phyloP scores from a whole-genome alignment of 257 asterid species.

The Nemophila menziesii region DNA sequence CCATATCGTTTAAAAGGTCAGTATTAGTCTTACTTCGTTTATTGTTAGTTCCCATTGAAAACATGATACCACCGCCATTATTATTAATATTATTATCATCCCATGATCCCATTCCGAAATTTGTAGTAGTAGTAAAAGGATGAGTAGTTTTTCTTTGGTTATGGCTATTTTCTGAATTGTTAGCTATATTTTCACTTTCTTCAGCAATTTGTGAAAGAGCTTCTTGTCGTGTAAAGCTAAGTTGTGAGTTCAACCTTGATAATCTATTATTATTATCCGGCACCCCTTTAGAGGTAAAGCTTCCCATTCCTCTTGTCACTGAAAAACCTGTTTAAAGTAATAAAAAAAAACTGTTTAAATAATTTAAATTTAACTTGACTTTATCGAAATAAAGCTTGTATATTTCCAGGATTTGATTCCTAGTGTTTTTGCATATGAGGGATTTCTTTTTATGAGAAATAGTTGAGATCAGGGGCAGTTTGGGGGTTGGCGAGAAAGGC shows the following conservation, averaged over 20 bases:
- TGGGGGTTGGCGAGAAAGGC: too few relatives aligned
- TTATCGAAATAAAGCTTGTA: too few relatives aligned
- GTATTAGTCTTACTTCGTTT: slow-evolving; percentile 24
- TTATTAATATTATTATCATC: slow-evolving; percentile 30
- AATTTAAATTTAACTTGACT: too few relatives aligned
- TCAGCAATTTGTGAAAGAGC: slow-evolving; percentile 54
- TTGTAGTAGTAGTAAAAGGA: slow-evolving; percentile 22
- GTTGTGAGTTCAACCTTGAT: slow-evolving; percentile 66
- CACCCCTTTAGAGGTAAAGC: slow-evolving; percentile 27
- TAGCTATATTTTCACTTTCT: slow-evolving; percentile 24
- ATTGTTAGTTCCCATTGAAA: slow-evolving; percentile 38
- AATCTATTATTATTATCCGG: slow-evolving; percentile 21
- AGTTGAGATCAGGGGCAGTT: too few relatives aligned
- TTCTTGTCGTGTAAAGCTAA: slow-evolving; percentile 50
- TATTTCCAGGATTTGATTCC: too few relatives aligned
- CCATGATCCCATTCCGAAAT: slow-evolving; percentile 46
- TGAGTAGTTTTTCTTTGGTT: slow-evolving; percentile 24
- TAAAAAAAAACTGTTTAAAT: too few relatives aligned
- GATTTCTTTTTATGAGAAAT: too few relatives aligned
- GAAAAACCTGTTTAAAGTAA: slow-evolving; percentile 52
- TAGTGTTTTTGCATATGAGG: too few relatives aligned
- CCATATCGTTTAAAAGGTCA: slow-evolving; percentile 27
- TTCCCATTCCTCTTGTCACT: slow-evolving; percentile 36
- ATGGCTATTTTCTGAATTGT: slow-evolving; percentile 8
- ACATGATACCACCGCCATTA: too few relatives aligned